Percentiles rank a stretch among this genome's conserved stretches.
These are phyloP conservation scores for Phytopythium sindhum DNA, from an alignment of 352 stramenopile genomes.

Conservation along the genomic window DNA sequence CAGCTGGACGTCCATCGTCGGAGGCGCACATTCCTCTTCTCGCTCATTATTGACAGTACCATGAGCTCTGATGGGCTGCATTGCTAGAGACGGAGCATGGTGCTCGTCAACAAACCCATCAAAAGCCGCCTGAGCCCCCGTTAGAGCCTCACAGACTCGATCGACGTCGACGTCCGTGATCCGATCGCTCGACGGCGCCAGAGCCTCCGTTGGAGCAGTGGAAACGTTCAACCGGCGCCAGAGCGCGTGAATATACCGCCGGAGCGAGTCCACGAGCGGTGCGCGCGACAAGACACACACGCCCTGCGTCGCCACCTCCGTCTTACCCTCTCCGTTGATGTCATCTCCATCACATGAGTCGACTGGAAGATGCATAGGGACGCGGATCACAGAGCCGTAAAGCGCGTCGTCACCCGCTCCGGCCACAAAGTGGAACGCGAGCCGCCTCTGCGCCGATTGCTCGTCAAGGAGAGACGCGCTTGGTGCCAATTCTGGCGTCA, in stretches of 20 bases:
- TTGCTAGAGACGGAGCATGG: neutral
- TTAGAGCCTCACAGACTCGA: neutral
- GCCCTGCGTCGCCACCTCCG: conserved; percentile 15
- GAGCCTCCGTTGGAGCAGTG: neutral
- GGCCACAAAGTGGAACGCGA: conserved; percentile 59
- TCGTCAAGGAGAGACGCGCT: conserved; percentile 12
- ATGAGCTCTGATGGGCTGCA: neutral
- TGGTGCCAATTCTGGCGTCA: conserved; percentile 29
- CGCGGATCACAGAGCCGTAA: conserved; percentile 43
- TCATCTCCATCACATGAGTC: neutral
- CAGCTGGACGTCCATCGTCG: conserved; percentile 31
- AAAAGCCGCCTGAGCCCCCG: neutral
- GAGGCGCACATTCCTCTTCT: neutral
- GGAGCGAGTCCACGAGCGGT: conserved; percentile 46
- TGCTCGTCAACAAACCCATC: neutral
- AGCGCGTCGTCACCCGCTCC: conserved; percentile 28
- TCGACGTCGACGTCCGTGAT: neutral
- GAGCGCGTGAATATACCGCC: conserved; percentile 30
- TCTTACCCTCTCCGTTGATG: neutral
- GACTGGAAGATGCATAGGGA: conserved; percentile 7
- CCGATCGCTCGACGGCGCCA: neutral
- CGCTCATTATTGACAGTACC: neutral
- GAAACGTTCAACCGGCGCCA: conserved; percentile 3
- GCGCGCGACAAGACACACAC: conserved; percentile 57
- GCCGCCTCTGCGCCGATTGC: conserved; percentile 4